Evolutionary conservation across 352 stramenopile genomes (phyloP).

Genomic region (Phytophthora sp.): DNA sequence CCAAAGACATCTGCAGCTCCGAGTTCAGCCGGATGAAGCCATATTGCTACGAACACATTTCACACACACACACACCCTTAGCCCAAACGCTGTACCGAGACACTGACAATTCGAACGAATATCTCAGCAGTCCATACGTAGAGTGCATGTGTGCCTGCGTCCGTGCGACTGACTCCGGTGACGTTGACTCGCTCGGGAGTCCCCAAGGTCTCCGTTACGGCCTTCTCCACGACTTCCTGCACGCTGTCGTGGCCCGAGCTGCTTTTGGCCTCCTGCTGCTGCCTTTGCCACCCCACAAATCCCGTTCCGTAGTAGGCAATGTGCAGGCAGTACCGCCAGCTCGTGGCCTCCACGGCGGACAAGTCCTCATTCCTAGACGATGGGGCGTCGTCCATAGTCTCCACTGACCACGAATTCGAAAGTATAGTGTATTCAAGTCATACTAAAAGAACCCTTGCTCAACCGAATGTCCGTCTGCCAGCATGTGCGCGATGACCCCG

Average conservation of each 20-base stretch:
- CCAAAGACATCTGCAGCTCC: slow-evolving; percentile 43
- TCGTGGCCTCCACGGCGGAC: slow-evolving; percentile 5
- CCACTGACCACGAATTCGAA: slow-evolving; percentile 15
- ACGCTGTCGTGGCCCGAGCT: slow-evolving; percentile 66
- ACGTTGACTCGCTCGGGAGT: slow-evolving; percentile 73
- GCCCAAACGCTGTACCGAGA: slow-evolving; percentile 1
- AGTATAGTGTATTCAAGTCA: slow-evolving; percentile 33
- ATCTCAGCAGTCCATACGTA: slow-evolving; percentile 47
- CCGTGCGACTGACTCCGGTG: slow-evolving; percentile 83
- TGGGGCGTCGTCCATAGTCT: slow-evolving; percentile 8
- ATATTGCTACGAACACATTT: slow-evolving; percentile 67
- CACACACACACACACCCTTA: slow-evolving; percentile 24
- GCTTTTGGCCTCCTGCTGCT: slow-evolving; percentile 67
- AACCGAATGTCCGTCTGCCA: slow-evolving; percentile 57
- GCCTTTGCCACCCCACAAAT: slow-evolving; percentile 84
- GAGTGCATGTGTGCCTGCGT: slow-evolving; percentile 85
- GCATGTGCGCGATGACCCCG: slow-evolving; percentile 63
- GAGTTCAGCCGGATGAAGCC: slow-evolving; percentile 70
- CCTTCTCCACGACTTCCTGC: slow-evolving; percentile 79
- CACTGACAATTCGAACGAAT: not conserved
- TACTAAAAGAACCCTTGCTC: slow-evolving; percentile 68
- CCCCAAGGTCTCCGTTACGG: slow-evolving; percentile 57
- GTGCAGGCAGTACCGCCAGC: slow-evolving; percentile 71
- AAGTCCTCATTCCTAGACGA: slow-evolving; percentile 1
- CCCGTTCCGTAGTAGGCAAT: slow-evolving; percentile 80